Percentiles rank a stretch among this genome's conserved stretches.
phyloP scores from a whole-genome alignment of 371 early-diverging fungal genomes.

The Syncephalastrum sp. region DNA sequence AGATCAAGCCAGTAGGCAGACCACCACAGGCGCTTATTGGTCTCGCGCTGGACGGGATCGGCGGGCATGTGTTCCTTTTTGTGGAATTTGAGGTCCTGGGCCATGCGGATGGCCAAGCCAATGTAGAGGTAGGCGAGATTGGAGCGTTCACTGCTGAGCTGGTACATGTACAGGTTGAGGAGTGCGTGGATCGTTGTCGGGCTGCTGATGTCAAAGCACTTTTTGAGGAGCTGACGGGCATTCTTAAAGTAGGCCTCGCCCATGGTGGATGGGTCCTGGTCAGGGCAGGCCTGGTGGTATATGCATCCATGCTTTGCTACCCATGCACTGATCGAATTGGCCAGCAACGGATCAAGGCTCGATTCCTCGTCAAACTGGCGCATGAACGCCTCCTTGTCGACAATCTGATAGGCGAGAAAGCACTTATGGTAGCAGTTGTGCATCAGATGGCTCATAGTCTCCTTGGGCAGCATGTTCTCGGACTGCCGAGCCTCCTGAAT shows the following conservation, averaged over 20 bases:
- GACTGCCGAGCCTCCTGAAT: conserved; percentile 28
- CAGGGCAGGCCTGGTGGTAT: conserved; percentile 47
- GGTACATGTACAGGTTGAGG: conserved; percentile 64
- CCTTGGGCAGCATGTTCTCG: conserved; percentile 32
- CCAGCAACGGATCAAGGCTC: conserved; percentile 48
- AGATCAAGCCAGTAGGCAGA: conserved; percentile 61
- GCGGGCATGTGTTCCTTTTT: conserved; percentile 49
- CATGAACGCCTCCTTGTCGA: conserved; percentile 54
- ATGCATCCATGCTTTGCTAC: conserved; percentile 57
- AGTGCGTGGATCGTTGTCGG: conserved; percentile 58
- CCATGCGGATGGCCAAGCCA: conserved; percentile 65
- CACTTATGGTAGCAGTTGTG: conserved; percentile 55
- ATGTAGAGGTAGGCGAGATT: conserved; percentile 58
- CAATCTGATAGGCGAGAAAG: conserved; percentile 56
- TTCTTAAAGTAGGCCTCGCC: conserved; percentile 59
- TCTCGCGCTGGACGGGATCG: conserved; percentile 51
- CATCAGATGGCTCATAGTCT: conserved; percentile 42
- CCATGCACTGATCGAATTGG: conserved; percentile 61
- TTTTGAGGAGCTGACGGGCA: conserved; percentile 56
- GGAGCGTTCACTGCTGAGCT: conserved; percentile 55
- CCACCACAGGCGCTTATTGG: conserved; percentile 64
- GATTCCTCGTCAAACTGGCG: conserved; percentile 34
- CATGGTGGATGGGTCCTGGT: conserved; percentile 45
- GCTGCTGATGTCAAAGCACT: conserved; percentile 57
- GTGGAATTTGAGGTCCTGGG: conserved; percentile 62